These are phyloP conservation scores for Hanseniaspora occidentalis DNA, from an alignment of 805 yeast species.

Conservation along the genomic window DNA sequence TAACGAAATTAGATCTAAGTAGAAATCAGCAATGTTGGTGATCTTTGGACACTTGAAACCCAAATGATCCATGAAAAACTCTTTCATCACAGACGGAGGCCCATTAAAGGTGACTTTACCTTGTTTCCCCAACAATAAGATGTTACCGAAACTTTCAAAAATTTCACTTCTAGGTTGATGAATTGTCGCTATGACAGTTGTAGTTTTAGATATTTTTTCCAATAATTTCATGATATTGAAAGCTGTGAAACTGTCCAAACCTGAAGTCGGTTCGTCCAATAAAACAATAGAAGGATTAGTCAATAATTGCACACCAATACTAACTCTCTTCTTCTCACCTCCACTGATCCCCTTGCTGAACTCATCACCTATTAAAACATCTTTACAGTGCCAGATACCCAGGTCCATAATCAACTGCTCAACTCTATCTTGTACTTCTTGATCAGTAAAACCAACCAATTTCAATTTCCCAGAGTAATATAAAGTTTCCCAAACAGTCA, in stretches of 20 bases:
- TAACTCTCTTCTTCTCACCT: slow-evolving; percentile 78
- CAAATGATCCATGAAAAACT: slow-evolving; percentile 30
- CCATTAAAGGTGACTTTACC: slow-evolving; percentile 65
- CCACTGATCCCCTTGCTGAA: slow-evolving; percentile 65
- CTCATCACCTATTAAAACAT: slow-evolving; percentile 55
- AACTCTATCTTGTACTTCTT: slow-evolving; percentile 36
- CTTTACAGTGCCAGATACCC: slow-evolving; percentile 68
- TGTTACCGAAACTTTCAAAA: slow-evolving; percentile 52
- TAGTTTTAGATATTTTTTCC: slow-evolving; percentile 34
- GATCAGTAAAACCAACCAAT: slow-evolving; percentile 32
- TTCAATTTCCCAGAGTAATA: slow-evolving; percentile 60
- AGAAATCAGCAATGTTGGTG: slow-evolving; percentile 62
- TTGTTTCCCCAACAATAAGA: slow-evolving; percentile 62
- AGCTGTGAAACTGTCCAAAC: slow-evolving; percentile 72
- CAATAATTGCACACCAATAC: slow-evolving; percentile 68
- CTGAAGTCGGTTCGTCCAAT: slow-evolving; percentile 84
- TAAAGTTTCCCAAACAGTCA: slow-evolving; percentile 71
- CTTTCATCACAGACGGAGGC: slow-evolving; percentile 29
- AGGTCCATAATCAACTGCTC: slow-evolving; percentile 47
- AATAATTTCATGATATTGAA: slow-evolving; percentile 51
- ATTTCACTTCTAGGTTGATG: slow-evolving; percentile 73
- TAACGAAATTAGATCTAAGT: slow-evolving; percentile 57
- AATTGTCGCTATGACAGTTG: slow-evolving; percentile 63
- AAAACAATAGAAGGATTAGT: slow-evolving; percentile 60
- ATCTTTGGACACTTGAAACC: slow-evolving; percentile 48